Evolutionary conservation across 2,329 filamentous ascomycete genomes (phyloP).

Genomic region (Fusarium buxicola): DNA sequence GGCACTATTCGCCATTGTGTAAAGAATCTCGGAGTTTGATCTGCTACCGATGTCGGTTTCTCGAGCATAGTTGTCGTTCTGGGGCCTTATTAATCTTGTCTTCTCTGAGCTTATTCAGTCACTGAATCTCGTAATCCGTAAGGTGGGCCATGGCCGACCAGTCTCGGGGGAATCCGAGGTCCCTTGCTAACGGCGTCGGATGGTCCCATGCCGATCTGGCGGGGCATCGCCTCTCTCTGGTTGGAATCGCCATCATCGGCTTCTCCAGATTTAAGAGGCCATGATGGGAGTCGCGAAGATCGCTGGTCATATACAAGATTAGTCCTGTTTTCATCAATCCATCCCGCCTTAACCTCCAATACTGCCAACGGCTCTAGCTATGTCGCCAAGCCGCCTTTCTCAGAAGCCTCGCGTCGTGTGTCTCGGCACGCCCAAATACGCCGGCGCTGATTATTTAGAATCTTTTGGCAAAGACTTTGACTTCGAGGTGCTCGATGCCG

Average conservation of each 20-base stretch:
- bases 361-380: neutral
- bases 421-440: conserved; percentile 53
- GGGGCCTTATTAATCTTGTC: no score
- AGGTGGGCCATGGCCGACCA: conserved; percentile 5
- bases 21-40: neutral
- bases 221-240: conserved; percentile 4
- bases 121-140: neutral
- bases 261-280: neutral
- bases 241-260: neutral
- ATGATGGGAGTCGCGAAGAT: neutral
- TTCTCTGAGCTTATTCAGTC: neutral
- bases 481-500: conserved; percentile 51
- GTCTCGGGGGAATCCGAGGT: conserved; percentile 29
- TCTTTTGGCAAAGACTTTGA: conserved; percentile 52
- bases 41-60: neutral
- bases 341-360: neutral
- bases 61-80: no score
- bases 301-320: neutral
- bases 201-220: neutral
- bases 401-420: conserved; percentile 54
- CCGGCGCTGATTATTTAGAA: conserved; percentile 53
- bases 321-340: neutral
- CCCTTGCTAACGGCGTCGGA: neutral
- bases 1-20: conserved; percentile 6
- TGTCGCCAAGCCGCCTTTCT: conserved; percentile 28